These are phyloP conservation scores for Wickerhamomyces bovis DNA, from an alignment of 805 yeast species.

Conservation along the genomic window DNA sequence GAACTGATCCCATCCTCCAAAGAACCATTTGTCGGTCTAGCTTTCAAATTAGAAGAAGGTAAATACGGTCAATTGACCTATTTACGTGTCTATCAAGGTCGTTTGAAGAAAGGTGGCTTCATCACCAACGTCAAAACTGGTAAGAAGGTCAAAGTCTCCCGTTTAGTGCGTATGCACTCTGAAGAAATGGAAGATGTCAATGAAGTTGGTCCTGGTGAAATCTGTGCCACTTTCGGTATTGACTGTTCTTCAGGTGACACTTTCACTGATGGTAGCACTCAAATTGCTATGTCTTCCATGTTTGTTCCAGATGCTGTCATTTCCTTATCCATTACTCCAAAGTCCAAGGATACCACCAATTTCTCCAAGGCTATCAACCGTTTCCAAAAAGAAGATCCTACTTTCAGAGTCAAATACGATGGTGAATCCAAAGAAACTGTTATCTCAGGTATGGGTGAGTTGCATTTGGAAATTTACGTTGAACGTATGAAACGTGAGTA, in stretches of 20 bases:
- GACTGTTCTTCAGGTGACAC: constrained; percentile 99
- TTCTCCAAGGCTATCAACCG: constrained; percentile 96
- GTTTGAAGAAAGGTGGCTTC: constrained; percentile 81
- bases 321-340: constrained; percentile 85
- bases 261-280: constrained; percentile 76
- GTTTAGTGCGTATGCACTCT: constrained; percentile 97
- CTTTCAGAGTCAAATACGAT: constrained; percentile 90
- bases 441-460: constrained; percentile 97
- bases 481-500: constrained; percentile 98
- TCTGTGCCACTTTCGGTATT: constrained; percentile 98
- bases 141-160: constrained; percentile 85
- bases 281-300: constrained; percentile 95
- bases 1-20: constrained; percentile 64
- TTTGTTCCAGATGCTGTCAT: constrained; percentile 98
- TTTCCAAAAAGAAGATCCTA: constrained; percentile 98
- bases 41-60: constrained; percentile 99
- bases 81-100: constrained; percentile 95
- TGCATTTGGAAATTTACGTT: constrained; percentile 94
- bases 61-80: constrained; percentile 96
- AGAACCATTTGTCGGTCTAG: constrained; percentile 89
- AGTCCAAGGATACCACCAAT: constrained; percentile 77
- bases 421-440: constrained; percentile 89
- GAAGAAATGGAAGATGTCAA: constrained; percentile 98
- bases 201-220: constrained; percentile 96
- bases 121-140: constrained; percentile 88